A percentile compares a stretch with the other conserved stretches of the same genome.
These are phyloP conservation scores for Rhodotorula paludigena DNA, from an alignment of 768 basidiomycete species.

Conservation along the genomic window DNA sequence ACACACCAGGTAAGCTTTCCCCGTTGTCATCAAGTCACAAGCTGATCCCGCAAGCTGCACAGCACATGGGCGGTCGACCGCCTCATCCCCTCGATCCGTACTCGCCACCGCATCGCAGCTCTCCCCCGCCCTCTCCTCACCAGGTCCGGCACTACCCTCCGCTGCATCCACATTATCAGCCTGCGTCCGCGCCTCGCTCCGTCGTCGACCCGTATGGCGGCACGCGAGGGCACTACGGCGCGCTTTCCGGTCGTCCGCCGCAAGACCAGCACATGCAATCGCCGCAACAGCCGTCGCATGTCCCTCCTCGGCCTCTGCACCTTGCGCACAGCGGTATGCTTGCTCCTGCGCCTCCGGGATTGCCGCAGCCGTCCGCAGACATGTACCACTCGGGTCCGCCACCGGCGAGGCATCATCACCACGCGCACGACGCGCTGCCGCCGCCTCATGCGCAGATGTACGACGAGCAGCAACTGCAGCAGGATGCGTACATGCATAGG, in stretches of 20 bases:
- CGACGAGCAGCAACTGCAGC: no score
- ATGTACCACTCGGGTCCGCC: no score
- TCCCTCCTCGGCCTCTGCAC: not conserved
- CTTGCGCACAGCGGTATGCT: not conserved
- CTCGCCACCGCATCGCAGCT: slow-evolving; percentile 6
- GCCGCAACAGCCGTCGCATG: not conserved
- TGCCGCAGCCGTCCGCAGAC: slow-evolving; percentile 21
- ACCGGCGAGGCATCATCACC: no score
- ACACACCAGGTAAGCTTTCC: slow-evolving; percentile 13
- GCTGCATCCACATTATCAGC: not conserved
- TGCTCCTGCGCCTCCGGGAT: not conserved
- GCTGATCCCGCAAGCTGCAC: not conserved
- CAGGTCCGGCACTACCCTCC: slow-evolving; percentile 8
- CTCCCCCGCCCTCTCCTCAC: slow-evolving; percentile 1
- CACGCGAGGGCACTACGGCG: not conserved
- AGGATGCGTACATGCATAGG: no score
- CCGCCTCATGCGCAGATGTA: no score
- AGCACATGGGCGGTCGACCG: not conserved
- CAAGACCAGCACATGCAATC: slow-evolving; percentile 7
- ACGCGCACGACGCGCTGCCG: no score
- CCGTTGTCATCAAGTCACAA: not conserved
- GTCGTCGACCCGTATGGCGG: slow-evolving; percentile 12
- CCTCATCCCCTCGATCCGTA: slow-evolving; percentile 30
- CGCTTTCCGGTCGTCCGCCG: no score
- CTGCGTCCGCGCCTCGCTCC: slow-evolving; percentile 1